Conservation (phyloP, 768 basidiomycete species). For the Pleurotus djamor region DNA sequence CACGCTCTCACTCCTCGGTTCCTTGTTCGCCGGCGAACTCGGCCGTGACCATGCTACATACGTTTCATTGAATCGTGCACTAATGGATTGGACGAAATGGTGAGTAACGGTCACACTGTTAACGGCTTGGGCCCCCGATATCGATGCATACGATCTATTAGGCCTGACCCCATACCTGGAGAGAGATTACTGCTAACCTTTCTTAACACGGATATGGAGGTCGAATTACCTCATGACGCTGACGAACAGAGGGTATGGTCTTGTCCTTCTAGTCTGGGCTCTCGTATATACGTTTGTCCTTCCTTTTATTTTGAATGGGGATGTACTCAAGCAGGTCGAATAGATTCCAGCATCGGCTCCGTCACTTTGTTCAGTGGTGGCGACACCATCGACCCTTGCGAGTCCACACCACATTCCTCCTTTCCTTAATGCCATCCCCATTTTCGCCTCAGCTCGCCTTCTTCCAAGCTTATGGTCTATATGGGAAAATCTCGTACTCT, state of each 20-base stretch:
- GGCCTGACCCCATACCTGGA: constrained; percentile 76
- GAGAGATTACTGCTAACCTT: constrained; percentile 77
- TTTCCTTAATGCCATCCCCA: constrained; percentile 36
- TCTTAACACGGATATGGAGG: constrained; percentile 71
- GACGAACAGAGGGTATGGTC: constrained; percentile 75
- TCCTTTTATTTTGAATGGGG: not conserved
- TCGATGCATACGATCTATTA: constrained; percentile 37
- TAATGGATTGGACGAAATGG: not conserved
- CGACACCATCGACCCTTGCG: not conserved
- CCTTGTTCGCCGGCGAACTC: constrained; percentile 63
- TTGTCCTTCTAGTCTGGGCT: constrained; percentile 24
- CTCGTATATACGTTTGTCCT: constrained; percentile 13
- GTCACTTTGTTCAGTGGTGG: constrained; percentile 29
- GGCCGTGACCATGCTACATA: constrained; percentile 80
- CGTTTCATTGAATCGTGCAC: constrained; percentile 72
- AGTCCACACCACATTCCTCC: constrained; percentile 33
- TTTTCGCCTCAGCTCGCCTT: constrained; percentile 54
- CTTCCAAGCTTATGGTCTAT: constrained; percentile 74
- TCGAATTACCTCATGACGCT: constrained; percentile 63
- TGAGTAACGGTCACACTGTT: not conserved
- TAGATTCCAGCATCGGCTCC: constrained; percentile 71
- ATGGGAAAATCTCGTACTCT: constrained; percentile 93
- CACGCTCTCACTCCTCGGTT: constrained; percentile 65
- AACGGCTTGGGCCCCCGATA: constrained; percentile 2
- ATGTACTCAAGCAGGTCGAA: not conserved